Evolutionary conservation across 2,329 filamentous ascomycete genomes (phyloP), one percentile per base, ranked within the genome.

Genomic region (Trichoderma brevicompactum): DNA sequence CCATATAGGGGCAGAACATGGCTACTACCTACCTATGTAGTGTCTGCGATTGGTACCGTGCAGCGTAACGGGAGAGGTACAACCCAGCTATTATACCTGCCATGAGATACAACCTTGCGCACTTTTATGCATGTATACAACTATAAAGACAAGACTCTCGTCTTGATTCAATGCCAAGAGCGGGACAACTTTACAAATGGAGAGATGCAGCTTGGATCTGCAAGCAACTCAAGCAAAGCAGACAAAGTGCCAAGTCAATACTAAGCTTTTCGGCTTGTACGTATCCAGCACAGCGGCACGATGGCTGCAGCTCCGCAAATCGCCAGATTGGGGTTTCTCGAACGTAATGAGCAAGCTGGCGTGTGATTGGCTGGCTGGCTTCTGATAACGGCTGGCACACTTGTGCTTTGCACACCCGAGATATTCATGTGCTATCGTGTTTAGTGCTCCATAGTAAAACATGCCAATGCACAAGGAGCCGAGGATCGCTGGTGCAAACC

Each of bases 261-360:
- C 17, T 17, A 48, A 17, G 17, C 28, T 34, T 7, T 38, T 49
- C 9, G 23, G 28, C 50, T 46, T 46, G 41, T 34, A 44, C 48
- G 38, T 9, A 63, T 63, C 38, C 43, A 59, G 55, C 3, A 59
- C 32, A 59, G 55, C 55, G 55, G 55, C 28, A 40, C 43, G 32
- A 48, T 36, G 56, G 17, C 7, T 36, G 12, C 23, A 19, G 61
- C 65, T 55, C 65, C 65, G 55, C 54, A 66, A 66, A 66, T 65
- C 36, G 55, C 65, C 65, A 43, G 15, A 66, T 66, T 32, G 48
- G 60, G 65, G 61, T 65, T 66, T 66, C 41, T 40, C 52, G 28
- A 60, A 66, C 65, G 65, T 66, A 66, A 66, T 60, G 65, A 66
- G 61, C 65, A 66, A 66, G 61, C 61, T 10, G 46, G 5, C 2